Conservation (phyloP, 176 grass and related monocot species). For the Oryza coarctata region DNA sequence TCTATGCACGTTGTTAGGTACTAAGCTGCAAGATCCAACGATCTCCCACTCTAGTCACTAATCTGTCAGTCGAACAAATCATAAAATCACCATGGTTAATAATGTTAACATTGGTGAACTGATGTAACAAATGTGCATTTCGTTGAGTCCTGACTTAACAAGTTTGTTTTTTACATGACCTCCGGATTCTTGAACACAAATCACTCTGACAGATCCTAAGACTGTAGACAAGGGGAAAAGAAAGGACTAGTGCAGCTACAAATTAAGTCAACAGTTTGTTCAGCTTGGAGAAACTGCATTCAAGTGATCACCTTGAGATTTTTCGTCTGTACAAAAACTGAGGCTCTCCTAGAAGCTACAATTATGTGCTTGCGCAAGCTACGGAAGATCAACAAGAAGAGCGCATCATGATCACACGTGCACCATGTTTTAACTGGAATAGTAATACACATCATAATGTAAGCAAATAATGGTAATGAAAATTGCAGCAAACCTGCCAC, state of each 20-base stretch:
- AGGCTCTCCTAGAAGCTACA: constrained; percentile 80
- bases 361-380: constrained; percentile 91
- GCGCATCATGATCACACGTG: constrained; percentile 12
- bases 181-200: constrained; percentile 86
- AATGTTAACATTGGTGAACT: not conserved
- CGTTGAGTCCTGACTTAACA: not conserved
- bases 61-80: constrained; percentile 49
- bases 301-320: constrained; percentile 67
- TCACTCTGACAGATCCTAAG: constrained; percentile 82
- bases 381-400: constrained; percentile 34
- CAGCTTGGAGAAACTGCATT: constrained; percentile 36
- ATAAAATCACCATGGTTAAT: not conserved
- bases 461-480: too few relatives aligned
- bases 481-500: constrained; percentile 68
- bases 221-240: constrained; percentile 41
- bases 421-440: constrained; percentile 11
- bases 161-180: constrained; percentile 50
- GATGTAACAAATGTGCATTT: constrained; percentile 11
- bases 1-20: constrained; percentile 61
- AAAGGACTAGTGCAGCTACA: constrained; percentile 16
- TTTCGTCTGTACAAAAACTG: constrained; percentile 64
- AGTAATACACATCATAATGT: not conserved
- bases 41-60: constrained; percentile 80
- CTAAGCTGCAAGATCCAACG: constrained; percentile 62
- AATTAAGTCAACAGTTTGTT: constrained; percentile 25